phyloP scores from a whole-genome alignment of 495 filamentous ascomycete genomes.

The Aspergillus cristatus region DNA sequence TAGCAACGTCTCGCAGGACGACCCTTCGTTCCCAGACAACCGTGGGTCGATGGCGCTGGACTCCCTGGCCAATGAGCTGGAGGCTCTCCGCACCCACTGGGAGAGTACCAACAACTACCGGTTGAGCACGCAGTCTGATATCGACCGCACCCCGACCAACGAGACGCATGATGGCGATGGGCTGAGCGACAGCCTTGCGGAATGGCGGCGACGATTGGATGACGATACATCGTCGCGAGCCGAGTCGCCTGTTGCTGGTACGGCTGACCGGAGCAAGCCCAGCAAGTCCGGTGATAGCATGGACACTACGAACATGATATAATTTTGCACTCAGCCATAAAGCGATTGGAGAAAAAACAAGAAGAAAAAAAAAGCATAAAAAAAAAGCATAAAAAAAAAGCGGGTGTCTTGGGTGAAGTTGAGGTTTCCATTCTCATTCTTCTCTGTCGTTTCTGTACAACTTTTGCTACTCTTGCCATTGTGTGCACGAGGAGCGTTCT shows the following conservation, averaged over 20 bases:
- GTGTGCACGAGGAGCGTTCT: too few species aligned
- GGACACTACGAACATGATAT: constrained; percentile 29
- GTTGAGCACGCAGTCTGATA: constrained; percentile 74
- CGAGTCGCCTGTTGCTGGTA: constrained; percentile 7
- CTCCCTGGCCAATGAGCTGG: constrained; percentile 82
- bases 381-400: too few species aligned
- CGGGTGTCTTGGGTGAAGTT: too few species aligned
- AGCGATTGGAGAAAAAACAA: too few species aligned
- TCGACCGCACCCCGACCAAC: constrained; percentile 57
- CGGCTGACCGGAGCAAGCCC: constrained; percentile 18
- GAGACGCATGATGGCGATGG: constrained; percentile 37
- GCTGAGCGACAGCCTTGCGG: constrained; percentile 60
- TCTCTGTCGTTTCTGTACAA: too few species aligned
- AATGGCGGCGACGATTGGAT: constrained; percentile 68
- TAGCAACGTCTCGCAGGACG: constrained; percentile 45
- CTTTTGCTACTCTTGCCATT: too few species aligned
- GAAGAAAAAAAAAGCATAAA: too few species aligned
- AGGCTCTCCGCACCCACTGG: constrained; percentile 82
- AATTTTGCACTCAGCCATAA: too few species aligned
- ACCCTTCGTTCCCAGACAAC: constrained; percentile 48
- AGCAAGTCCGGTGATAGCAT: constrained; percentile 13
- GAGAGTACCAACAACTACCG: constrained; percentile 92
- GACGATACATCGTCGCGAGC: constrained; percentile 40
- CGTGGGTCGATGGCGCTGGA: constrained; percentile 83
- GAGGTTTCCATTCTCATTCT: too few species aligned